These are phyloP conservation scores for Eruca vesicaria DNA, from an alignment of 441 rosid species.

Conservation along the genomic window DNA sequence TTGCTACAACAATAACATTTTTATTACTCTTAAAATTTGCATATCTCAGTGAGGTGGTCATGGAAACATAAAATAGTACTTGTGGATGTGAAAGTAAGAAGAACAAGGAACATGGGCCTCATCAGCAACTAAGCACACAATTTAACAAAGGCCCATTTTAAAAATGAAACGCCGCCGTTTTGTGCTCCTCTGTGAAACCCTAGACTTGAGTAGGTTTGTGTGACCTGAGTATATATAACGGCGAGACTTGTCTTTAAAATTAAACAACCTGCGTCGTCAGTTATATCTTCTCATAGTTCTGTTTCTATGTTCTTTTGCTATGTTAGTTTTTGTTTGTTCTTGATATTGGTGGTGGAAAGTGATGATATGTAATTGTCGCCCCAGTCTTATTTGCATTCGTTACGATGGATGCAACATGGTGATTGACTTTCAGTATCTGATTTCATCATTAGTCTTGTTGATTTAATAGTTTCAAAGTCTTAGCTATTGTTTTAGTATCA, in stretches of 20 bases:
- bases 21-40: not conserved
- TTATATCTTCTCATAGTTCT: not conserved
- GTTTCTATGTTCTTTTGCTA: not conserved
- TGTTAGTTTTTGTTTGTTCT: not conserved
- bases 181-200: not conserved
- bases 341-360: not conserved
- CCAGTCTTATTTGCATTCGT: constrained; percentile 8
- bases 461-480: not conserved
- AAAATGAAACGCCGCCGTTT: not conserved
- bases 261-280: not conserved
- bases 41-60: no score
- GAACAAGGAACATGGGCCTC: not conserved
- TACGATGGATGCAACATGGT: constrained; percentile 4
- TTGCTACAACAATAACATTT: not conserved
- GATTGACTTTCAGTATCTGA: constrained; percentile 13
- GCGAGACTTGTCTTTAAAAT: not conserved
- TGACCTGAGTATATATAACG: not conserved
- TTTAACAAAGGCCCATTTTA: not conserved
- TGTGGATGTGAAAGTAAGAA: not conserved
- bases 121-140: not conserved
- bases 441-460: not conserved
- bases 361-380: constrained; percentile 20
- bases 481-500: not conserved
- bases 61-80: not conserved
- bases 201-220: not conserved